Evolutionary conservation across 2,329 filamentous ascomycete species (phyloP), one percentile per base, ranked within the genome.

Genomic region (Phyllosticta ampelicida): DNA sequence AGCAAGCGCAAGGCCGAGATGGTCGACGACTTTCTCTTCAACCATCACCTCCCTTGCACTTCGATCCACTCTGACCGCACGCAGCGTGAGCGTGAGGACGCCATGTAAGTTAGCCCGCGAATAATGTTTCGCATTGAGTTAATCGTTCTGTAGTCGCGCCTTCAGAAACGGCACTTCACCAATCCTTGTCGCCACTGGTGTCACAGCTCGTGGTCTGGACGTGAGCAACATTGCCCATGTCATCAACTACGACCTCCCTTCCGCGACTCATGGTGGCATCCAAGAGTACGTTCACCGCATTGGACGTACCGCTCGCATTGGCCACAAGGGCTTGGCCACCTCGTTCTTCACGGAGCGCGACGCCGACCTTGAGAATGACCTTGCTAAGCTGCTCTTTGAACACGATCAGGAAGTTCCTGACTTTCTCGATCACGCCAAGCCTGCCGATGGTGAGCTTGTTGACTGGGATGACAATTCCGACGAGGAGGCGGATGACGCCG

Each of bases 281-380:
- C 85, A 89, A 53, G 94, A 97, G 70, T 99, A 97, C 65, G 85
- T 87, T 23, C 94, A 99, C 68, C 89, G 94, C 11, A 97, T 97
- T 68, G 94, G 94, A 62, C 91, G 94, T 61, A 99, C 94, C 64
- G 94, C 89, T 57, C 89, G 94, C 56, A 96, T 96, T 67, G 94
- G 94, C 2, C 88, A 96, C 64, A 80, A 81, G 51, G 94, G 94
- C 18, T 75, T 90, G 5, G 91, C 94, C 0, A 92, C 88, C 0
- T 96, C 92, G 0, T 92, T 99, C 75, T 97, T 86, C 77, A 89
- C 86, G 23, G 85, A 91, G 0, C 77, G 80, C 0, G 88, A 97
- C 65, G 82, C 87, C 58, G 80, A 85, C 2, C 75, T 97, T 49
- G 90, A 81, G 0, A 78, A 81, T 9, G 83, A 87, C 1, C 77